phyloP scores from a whole-genome alignment of 179 eudicot species.

The Gypsophila paniculata region DNA sequence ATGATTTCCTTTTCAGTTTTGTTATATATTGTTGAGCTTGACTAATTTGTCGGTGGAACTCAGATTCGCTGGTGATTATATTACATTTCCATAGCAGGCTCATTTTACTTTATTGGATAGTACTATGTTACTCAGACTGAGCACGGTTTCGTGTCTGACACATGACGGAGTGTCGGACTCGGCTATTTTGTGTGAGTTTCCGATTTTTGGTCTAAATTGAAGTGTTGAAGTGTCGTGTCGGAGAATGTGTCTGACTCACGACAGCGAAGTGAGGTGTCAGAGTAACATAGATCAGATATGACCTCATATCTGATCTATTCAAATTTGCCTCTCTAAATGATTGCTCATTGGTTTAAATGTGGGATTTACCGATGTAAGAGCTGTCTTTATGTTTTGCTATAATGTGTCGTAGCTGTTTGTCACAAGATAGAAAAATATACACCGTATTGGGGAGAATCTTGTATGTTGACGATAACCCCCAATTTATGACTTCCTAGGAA shows the following conservation, averaged over 20 bases:
- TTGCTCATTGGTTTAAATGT: not conserved
- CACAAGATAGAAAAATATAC: not conserved
- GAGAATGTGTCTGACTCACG: too few species aligned
- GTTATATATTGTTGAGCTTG: not conserved
- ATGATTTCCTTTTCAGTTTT: not conserved
- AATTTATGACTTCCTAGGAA: not conserved
- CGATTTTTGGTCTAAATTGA: too few species aligned
- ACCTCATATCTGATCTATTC: too few species aligned
- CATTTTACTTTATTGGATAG: not conserved
- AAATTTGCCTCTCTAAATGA: not conserved
- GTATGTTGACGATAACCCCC: not conserved
- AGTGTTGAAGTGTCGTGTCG: too few species aligned
- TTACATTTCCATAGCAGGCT: conserved; percentile 2
- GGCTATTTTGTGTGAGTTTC: too few species aligned
- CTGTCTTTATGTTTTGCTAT: not conserved
- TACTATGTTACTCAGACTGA: too few species aligned
- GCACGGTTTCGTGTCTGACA: too few species aligned
- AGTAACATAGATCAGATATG: too few species aligned
- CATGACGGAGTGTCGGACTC: too few species aligned
- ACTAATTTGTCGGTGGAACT: not conserved
- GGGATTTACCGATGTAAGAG: not conserved
- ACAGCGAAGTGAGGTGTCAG: too few species aligned
- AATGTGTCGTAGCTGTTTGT: not conserved
- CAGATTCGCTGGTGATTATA: not conserved
- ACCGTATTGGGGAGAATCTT: not conserved